Evolutionary conservation across 2,329 filamentous ascomycete genomes (phyloP).

Genomic region (Chaetomium sp.): DNA sequence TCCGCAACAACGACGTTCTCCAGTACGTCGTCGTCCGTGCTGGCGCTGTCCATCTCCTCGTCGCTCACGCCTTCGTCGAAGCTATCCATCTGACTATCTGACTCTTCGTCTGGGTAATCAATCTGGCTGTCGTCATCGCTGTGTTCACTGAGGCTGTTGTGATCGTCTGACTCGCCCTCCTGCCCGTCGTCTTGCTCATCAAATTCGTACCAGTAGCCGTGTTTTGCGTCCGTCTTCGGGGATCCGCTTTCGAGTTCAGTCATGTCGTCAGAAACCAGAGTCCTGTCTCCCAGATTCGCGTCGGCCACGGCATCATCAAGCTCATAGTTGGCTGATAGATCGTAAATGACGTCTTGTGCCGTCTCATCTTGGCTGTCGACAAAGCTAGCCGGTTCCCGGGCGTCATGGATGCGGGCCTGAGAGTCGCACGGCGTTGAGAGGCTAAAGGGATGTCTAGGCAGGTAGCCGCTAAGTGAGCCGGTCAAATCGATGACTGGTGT

Average conservation of each 20-base stretch:
- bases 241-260: background rate
- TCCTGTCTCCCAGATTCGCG: background rate
- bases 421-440: constrained; percentile 25
- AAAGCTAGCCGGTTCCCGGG: background rate
- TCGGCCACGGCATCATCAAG: background rate
- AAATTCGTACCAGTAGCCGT: background rate
- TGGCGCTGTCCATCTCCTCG: constrained; percentile 13
- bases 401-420: constrained; percentile 13
- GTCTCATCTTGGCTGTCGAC: background rate
- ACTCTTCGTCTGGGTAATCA: constrained; percentile 7
- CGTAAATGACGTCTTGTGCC: background rate
- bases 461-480: background rate
- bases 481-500: constrained; percentile 30
- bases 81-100: background rate
- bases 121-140: constrained; percentile 4
- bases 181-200: constrained; percentile 8
- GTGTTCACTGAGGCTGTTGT: background rate
- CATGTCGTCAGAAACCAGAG: background rate
- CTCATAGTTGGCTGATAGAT: background rate
- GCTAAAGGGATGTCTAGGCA: constrained; percentile 21
- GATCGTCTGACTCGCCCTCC: background rate
- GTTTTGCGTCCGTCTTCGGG: background rate
- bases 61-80: constrained; percentile 7
- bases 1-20: background rate
- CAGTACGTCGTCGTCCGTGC: constrained; percentile 8